These are phyloP conservation scores for Cutaneotrichosporon arboriforme DNA, from an alignment of 1,284 basidiomycete genomes.

Conservation along the genomic window DNA sequence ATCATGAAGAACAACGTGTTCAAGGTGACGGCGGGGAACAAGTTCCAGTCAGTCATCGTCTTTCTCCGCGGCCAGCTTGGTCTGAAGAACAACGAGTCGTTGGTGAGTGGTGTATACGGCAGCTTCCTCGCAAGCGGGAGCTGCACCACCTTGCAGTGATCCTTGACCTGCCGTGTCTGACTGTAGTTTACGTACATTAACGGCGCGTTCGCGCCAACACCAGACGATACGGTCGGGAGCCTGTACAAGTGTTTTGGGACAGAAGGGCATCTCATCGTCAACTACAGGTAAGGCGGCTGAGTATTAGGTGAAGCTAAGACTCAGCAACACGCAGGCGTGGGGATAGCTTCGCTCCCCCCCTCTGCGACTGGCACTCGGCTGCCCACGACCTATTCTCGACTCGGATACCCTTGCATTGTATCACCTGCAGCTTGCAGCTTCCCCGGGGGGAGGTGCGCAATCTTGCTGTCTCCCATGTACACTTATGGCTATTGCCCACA, in stretches of 20 bases:
- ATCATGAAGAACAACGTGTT: constrained; percentile 99
- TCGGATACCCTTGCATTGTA: no score
- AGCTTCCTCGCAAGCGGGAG: not conserved
- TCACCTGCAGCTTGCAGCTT: no score
- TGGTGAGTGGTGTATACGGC: constrained; percentile 57
- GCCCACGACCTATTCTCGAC: no score
- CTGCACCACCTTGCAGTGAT: not conserved
- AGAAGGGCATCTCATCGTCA: constrained; percentile 89
- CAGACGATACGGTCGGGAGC: constrained; percentile 87
- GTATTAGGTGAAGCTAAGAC: not conserved
- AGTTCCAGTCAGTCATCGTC: constrained; percentile 91
- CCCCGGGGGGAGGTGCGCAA: no score
- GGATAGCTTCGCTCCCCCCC: no score
- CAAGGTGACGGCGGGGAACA: constrained; percentile 91
- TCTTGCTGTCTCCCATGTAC: no score
- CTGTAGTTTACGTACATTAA: constrained; percentile 95
- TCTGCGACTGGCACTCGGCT: no score
- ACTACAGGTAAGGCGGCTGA: constrained; percentile 68
- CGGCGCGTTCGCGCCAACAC: constrained; percentile 89
- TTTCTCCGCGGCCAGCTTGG: constrained; percentile 86
- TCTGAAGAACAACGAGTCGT: constrained; percentile 77
- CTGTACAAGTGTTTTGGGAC: constrained; percentile 81
- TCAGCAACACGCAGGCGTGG: constrained; percentile 42
- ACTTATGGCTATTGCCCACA: no score
- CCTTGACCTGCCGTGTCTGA: no score